Conservation (phyloP, 257 asterid species). For the Solanum medicagineum region DNA sequence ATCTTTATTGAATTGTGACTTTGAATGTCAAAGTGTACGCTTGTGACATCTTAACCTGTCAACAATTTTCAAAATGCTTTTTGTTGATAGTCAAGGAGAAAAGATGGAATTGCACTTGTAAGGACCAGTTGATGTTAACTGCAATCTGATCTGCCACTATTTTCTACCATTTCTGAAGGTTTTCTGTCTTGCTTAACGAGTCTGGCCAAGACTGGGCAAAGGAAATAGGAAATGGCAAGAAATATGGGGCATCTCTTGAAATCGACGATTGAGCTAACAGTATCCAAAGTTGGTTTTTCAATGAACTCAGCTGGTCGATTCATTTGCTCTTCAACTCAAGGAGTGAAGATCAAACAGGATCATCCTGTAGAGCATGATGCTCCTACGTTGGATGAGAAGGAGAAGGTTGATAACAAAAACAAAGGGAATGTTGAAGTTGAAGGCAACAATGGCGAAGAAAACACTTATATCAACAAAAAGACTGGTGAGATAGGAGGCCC, state of each 20-base stretch:
- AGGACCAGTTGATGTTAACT: not conserved
- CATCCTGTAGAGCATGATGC: not conserved
- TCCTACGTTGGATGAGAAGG: constrained; percentile 6
- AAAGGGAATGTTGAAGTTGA: constrained; percentile 12
- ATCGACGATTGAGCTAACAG: constrained; percentile 20
- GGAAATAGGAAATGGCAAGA: constrained; percentile 30
- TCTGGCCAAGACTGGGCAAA: not conserved
- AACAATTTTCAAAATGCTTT: not conserved
- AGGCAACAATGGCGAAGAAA: constrained; percentile 11
- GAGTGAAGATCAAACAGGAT: constrained; percentile 13
- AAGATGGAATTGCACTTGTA: not conserved
- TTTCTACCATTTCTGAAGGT: not conserved
- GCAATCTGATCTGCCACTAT: not conserved
- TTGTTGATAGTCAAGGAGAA: not conserved
- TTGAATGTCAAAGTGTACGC: not conserved
- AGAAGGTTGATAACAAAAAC: constrained; percentile 4
- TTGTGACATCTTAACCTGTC: not conserved
- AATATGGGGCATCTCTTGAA: constrained; percentile 30
- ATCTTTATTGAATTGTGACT: not conserved
- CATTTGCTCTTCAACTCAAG: constrained; percentile 38
- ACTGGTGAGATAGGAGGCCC: constrained; percentile 84
- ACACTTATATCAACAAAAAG: constrained; percentile 23
- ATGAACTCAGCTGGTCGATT: constrained; percentile 17
- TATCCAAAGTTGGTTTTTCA: not conserved
- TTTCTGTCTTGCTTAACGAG: not conserved